These are phyloP conservation scores for Coemansia sp. DNA, from an alignment of 192 early-diverging fungal species.

Conservation along the genomic window DNA sequence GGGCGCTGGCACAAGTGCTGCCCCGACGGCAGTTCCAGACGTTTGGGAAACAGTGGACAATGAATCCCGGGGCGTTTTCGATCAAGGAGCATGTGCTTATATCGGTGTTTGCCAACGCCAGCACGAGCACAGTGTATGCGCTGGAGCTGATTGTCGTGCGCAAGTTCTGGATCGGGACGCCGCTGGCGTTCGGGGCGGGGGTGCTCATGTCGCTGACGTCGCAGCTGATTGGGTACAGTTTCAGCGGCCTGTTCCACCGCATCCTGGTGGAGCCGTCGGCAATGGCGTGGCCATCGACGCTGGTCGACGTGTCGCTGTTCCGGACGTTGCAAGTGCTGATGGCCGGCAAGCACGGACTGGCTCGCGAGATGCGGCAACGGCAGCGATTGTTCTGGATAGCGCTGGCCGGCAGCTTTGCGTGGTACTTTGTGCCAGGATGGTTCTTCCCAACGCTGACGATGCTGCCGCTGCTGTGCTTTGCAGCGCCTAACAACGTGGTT, in stretches of 20 bases:
- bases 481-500: constrained; percentile 27
- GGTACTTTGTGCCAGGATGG: constrained; percentile 60
- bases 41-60: constrained; percentile 38
- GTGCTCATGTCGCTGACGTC: constrained; percentile 67
- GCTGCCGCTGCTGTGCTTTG: constrained; percentile 59
- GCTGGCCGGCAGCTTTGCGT: constrained; percentile 45
- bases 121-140: constrained; percentile 67
- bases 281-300: constrained; percentile 83
- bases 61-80: constrained; percentile 78
- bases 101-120: constrained; percentile 67
- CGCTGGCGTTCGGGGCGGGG: constrained; percentile 59
- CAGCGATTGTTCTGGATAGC: constrained; percentile 39
- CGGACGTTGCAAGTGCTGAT: constrained; percentile 63
- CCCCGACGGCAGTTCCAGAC: constrained; percentile 48
- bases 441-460: constrained; percentile 62
- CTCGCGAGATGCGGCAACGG: background rate
- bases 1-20: constrained; percentile 57
- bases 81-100: constrained; percentile 84
- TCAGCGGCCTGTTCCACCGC: constrained; percentile 67
- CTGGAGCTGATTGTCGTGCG: constrained; percentile 67
- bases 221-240: constrained; percentile 59
- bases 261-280: constrained; percentile 74
- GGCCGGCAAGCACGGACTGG: constrained; percentile 11
- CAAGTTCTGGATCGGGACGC: constrained; percentile 59
- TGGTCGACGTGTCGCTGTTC: constrained; percentile 71